A percentile compares a stretch with the other conserved stretches of the same genome.
phyloP scores from a whole-genome alignment of 2,329 filamentous ascomycete species.

The Pseudonectria buxi region DNA sequence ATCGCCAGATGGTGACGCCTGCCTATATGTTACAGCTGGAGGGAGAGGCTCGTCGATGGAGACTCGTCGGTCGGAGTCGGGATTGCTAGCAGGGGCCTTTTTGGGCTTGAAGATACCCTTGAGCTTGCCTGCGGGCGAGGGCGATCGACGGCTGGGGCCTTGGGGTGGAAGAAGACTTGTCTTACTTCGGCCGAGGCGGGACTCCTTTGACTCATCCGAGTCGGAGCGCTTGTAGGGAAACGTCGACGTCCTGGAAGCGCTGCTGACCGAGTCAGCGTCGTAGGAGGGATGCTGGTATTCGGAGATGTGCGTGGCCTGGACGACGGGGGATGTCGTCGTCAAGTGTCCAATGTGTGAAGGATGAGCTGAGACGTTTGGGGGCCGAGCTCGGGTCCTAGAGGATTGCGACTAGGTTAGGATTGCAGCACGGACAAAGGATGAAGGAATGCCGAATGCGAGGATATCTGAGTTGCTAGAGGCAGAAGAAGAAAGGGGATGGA shows the following conservation, averaged over 20 bases:
- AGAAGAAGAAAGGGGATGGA: conserved; percentile 9
- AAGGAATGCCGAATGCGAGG: conserved; percentile 13
- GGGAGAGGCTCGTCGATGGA: conserved; percentile 11
- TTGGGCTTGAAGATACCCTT: conserved; percentile 53
- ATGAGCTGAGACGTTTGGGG: conserved; percentile 40
- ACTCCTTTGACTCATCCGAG: conserved; percentile 18
- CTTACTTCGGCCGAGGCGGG: conserved; percentile 21
- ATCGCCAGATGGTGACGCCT: conserved; percentile 15
- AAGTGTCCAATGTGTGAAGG: conserved; percentile 62
- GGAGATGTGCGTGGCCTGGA: conserved; percentile 48
- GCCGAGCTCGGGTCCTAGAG: conserved; percentile 22
- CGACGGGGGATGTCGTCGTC: conserved; percentile 61
- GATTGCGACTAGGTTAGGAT: conserved; percentile 18
- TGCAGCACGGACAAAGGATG: conserved; percentile 9
- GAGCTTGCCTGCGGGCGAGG: conserved; percentile 65
- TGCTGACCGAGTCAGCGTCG: conserved; percentile 19
- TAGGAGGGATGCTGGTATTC: conserved; percentile 15
- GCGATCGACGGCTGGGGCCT: conserved; percentile 47
- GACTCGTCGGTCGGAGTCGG: conserved; percentile 16
- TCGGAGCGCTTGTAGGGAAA: conserved; percentile 19
- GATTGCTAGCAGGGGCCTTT: conserved; percentile 14
- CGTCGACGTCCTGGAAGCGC: conserved; percentile 18
- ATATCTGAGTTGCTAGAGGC: conserved; percentile 4
- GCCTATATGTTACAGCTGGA: conserved; percentile 10
- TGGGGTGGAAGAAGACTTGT: conserved; percentile 20